A percentile compares a stretch with the other conserved stretches of the same genome.
Conservation (phyloP, 2,329 filamentous ascomycete genomes). For the Nemania sp. region DNA sequence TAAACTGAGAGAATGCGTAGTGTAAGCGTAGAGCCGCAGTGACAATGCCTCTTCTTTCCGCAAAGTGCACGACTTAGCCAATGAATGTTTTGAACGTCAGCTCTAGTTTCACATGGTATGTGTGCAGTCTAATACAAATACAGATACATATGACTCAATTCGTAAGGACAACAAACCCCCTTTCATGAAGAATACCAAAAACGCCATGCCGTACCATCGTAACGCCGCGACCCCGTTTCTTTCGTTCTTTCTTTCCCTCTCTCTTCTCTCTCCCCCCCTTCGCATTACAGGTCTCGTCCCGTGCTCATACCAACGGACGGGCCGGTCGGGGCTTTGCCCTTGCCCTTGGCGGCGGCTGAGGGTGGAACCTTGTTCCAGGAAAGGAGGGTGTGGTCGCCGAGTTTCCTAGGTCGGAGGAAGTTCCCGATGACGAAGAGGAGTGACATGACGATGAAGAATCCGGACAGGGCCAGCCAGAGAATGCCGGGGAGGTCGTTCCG, state of each 20-base stretch:
- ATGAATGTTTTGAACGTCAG: not conserved
- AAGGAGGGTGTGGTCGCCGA: conserved; percentile 96
- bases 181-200: conserved; percentile 9
- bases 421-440: conserved; percentile 87
- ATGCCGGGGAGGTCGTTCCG: conserved; percentile 96
- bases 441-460: conserved; percentile 87
- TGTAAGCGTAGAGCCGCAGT: too few relatives aligned
- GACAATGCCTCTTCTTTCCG: too few relatives aligned
- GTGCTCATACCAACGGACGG: conserved; percentile 51
- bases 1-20: too few relatives aligned
- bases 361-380: conserved; percentile 78
- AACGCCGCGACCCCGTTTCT: conserved; percentile 15
- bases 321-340: conserved; percentile 45
- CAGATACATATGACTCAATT: conserved; percentile 6
- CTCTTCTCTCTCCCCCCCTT: conserved; percentile 25
- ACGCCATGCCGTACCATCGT: conserved; percentile 19
- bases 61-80: too few relatives aligned
- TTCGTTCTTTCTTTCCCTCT: conserved; percentile 24
- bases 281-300: conserved; percentile 58
- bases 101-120: conserved; percentile 8
- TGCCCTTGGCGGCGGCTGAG: conserved; percentile 40
- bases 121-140: conserved; percentile 21
- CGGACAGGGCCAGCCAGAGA: conserved; percentile 91
- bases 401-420: conserved; percentile 91
- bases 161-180: conserved; percentile 13